phyloP scores from a whole-genome alignment of 495 filamentous ascomycete genomes.

The Penicillium fimorum region DNA sequence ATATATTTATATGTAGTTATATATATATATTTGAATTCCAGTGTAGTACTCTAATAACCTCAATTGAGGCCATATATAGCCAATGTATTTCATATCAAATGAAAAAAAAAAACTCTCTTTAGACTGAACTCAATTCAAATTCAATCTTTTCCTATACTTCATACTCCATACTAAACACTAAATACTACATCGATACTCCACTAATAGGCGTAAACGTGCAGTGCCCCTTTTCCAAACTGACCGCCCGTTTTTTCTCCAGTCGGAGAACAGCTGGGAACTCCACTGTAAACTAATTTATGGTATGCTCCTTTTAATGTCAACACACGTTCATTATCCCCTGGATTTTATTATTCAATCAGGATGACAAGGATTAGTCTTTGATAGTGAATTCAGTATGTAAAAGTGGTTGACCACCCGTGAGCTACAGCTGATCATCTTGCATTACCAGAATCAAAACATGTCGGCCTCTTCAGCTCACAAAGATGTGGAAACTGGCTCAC shows the following conservation, averaged over 20 bases:
- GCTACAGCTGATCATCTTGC: slow-evolving; percentile 22
- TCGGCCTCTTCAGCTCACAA: slow-evolving; percentile 21
- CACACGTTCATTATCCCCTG: slow-evolving; percentile 5
- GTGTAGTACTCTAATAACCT: background rate
- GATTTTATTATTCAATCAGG: background rate
- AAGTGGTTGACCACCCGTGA: slow-evolving; percentile 10
- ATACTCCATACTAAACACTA: background rate
- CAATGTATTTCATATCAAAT: background rate
- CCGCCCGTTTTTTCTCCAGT: slow-evolving; percentile 29
- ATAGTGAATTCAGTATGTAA: slow-evolving; percentile 14
- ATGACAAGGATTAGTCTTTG: no score
- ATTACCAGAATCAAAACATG: slow-evolving; percentile 27
- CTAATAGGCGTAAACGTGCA: background rate
- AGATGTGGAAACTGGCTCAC: slow-evolving; percentile 23
- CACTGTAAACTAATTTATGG: slow-evolving; percentile 31
- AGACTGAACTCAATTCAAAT: background rate
- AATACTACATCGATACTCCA: background rate
- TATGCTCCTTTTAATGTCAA: slow-evolving; percentile 32
- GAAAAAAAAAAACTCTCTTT: background rate
- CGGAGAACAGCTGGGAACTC: slow-evolving; percentile 29
- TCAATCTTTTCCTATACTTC: background rate
- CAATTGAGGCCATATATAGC: background rate
- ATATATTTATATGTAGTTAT: background rate
- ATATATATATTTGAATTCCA: background rate
- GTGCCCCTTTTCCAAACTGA: slow-evolving; percentile 16